Conservation (phyloP, 495 filamentous ascomycete genomes). For the Chaetomium tenue region DNA sequence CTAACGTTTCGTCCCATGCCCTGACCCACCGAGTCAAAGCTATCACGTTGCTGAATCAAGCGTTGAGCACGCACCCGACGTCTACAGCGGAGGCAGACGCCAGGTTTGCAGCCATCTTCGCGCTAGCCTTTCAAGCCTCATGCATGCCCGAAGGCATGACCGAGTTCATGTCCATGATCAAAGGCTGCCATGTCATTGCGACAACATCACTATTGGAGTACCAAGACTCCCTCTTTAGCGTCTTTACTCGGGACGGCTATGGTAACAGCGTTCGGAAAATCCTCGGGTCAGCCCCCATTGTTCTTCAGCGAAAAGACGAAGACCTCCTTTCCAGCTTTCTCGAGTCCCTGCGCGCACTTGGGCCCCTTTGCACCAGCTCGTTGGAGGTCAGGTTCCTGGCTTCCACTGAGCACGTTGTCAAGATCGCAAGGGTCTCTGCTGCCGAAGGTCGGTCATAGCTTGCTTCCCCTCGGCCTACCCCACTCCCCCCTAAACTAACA, state of each 20-base stretch:
- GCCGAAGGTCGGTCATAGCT: conserved; percentile 27
- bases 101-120: conserved; percentile 50
- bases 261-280: conserved; percentile 24
- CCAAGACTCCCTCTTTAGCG: conserved; percentile 43
- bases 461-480: neutral
- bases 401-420: conserved; percentile 29
- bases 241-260: conserved; percentile 34
- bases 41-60: conserved; percentile 45
- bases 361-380: conserved; percentile 29
- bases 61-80: conserved; percentile 36
- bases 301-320: conserved; percentile 24
- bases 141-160: conserved; percentile 54
- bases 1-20: conserved; percentile 33
- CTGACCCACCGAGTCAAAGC: conserved; percentile 51
- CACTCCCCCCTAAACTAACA: neutral
- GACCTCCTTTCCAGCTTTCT: conserved; percentile 34
- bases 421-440: conserved; percentile 23
- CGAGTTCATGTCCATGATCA: conserved; percentile 56
- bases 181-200: conserved; percentile 51
- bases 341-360: conserved; percentile 30
- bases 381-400: conserved; percentile 31
- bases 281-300: conserved; percentile 1
- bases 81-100: conserved; percentile 45
- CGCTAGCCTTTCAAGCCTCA: conserved; percentile 54
- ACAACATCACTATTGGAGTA: conserved; percentile 33